Percentiles rank a stretch among this genome's conserved stretches.
Conservation (phyloP, 371 early-diverging fungal genomes). For the Mortierella sp. region DNA sequence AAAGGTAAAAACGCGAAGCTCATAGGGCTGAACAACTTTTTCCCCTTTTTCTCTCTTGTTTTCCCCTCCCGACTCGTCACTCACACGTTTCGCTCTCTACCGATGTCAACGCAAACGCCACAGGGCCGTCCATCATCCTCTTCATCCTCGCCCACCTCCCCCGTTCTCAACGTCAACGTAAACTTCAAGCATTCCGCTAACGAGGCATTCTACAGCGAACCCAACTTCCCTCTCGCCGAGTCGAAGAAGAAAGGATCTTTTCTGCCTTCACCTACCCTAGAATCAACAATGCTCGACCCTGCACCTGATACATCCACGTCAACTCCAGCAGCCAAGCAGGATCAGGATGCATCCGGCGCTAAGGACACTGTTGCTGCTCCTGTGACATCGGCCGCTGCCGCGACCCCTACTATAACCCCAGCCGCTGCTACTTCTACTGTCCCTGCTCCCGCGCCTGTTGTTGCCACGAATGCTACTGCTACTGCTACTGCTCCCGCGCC, state of each 20-base stretch:
- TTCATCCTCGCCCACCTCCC: conserved; percentile 28
- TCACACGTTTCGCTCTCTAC: background rate
- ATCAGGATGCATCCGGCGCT: too few species aligned
- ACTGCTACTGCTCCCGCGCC: background rate
- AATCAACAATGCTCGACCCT: conserved; percentile 17
- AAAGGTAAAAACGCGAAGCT: too few species aligned
- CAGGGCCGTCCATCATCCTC: conserved; percentile 5
- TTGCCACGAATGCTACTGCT: background rate
- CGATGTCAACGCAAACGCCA: conserved; percentile 28
- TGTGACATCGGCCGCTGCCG: too few species aligned
- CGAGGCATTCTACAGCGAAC: conserved; percentile 34
- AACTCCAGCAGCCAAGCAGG: too few species aligned
- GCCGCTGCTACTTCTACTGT: too few species aligned
- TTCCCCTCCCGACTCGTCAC: background rate
- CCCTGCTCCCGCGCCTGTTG: background rate
- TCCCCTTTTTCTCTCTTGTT: background rate
- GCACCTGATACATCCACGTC: background rate
- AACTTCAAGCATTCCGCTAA: conserved; percentile 18
- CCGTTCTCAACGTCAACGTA: conserved; percentile 8
- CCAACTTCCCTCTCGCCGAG: conserved; percentile 18
- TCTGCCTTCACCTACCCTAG: conserved; percentile 15
- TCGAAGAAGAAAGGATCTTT: background rate
- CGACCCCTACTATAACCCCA: background rate
- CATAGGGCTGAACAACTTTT: too few species aligned
- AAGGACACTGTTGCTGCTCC: too few species aligned